A percentile compares a stretch with the other conserved stretches of the same genome.
These are phyloP conservation scores for Pseudogymnoascus sp. DNA, from an alignment of 2,329 filamentous ascomycete genomes.

Conservation along the genomic window DNA sequence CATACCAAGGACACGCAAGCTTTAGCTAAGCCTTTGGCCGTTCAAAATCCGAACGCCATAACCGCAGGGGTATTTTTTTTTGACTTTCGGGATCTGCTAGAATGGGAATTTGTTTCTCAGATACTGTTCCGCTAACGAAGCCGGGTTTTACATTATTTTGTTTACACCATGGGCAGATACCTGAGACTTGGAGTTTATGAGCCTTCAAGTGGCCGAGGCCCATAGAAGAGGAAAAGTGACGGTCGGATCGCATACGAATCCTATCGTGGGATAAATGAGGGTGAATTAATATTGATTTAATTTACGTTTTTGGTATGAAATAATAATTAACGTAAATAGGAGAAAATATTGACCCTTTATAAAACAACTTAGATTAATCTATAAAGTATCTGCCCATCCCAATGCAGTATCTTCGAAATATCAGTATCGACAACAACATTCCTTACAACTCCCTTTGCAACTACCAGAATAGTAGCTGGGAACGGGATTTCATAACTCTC, in stretches of 20 bases:
- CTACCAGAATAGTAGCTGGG: constrained; percentile 34
- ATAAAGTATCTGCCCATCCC: constrained; percentile 29
- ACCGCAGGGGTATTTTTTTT: not conserved
- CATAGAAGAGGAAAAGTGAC: too few species aligned
- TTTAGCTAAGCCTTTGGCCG: not conserved
- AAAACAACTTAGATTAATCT: not conserved
- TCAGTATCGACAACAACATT: constrained; percentile 33
- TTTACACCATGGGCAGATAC: not conserved
- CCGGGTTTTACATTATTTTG: not conserved
- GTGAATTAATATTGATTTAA: too few species aligned
- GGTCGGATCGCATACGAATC: too few species aligned
- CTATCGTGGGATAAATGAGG: too few species aligned
- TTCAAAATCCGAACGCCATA: not conserved
- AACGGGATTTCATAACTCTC: constrained; percentile 32
- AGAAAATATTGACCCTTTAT: not conserved
- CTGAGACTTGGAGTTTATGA: not conserved
- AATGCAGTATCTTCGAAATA: constrained; percentile 29
- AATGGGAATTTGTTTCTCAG: not conserved
- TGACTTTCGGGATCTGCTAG: not conserved
- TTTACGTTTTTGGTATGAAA: too few species aligned
- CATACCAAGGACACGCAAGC: not conserved
- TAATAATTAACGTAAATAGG: too few species aligned
- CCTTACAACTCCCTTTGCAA: constrained; percentile 29
- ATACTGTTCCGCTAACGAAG: not conserved
- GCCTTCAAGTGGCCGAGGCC: too few species aligned